Base-by-base conservation (phyloP, 2,329 filamentous ascomycete genomes). In the Ramularia endophylla region DNA sequence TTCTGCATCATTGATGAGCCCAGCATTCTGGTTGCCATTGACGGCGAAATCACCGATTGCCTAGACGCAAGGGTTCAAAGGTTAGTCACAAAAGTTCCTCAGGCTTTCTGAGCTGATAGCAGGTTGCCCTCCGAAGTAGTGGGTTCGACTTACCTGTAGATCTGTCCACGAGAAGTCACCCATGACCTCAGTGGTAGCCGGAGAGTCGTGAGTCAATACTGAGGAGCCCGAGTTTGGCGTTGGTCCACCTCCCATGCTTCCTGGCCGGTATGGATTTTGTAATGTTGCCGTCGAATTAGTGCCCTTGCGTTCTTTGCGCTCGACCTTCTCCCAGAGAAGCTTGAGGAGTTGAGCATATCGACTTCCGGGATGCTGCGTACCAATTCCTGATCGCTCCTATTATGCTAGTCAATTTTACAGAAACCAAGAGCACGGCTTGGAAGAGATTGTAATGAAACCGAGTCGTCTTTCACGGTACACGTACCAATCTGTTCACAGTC, bases 111-210 rank as follows among this genome's bases (percentile, higher is more conserved):
- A n/a, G n/a, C n/a, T n/a, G n/a, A n/a, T n/a, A n/a, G n/a, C n/a
- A n/a, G n/a, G n/a, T n/a, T n/a, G n/a, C n/a, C n/a, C n/a, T n/a
- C n/a, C n/a, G n/a, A n/a, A n/a, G n/a, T n/a, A n/a, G n/a, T n/a
- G n/a, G n/a, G n/a, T n/a, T n/a, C n/a, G n/a, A 25, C 22, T 25
- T 6, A 25, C 22, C 22, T 25, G 22, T 11, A 72, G 53, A 54
- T 72, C 68, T 3, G 69, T 71, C 69, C 69, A 72, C 19, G 65
- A 67, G 50, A 72, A 72, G 44, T 71, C 69, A 6, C 69, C 69
- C 65, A 71, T 69, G 40, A 57, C 47, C 46, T 71, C 69, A 4
- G 66, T 68, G 9, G 68, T 53, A 18, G 65, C 64, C 0, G 68
- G 67, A 32, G 63, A 66, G 36, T 55, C 52, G n/a, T 58, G 54